Evolutionary conservation across 257 asterid species (phyloP).

Genomic region (Nicotiana tabacum): DNA sequence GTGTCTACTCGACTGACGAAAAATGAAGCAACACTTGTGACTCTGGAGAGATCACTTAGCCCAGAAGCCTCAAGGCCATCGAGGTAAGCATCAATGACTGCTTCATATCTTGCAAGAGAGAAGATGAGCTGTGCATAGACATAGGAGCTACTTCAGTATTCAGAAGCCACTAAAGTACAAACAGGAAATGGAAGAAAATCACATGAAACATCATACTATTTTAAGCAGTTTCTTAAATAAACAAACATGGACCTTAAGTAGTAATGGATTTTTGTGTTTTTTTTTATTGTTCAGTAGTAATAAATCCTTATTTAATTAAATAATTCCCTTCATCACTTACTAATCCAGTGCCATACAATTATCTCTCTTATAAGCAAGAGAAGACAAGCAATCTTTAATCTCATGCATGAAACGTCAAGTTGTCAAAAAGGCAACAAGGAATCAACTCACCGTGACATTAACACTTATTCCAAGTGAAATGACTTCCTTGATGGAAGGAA

Average conservation of each 20-base stretch:
- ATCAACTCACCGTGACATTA: conserved; percentile 82
- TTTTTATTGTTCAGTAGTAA: too few species aligned
- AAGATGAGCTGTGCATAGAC: conserved; percentile 72
- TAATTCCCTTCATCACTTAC: not conserved
- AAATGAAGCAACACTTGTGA: conserved; percentile 97
- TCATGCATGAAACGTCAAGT: not conserved
- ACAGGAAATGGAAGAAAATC: not conserved
- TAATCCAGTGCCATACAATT: not conserved
- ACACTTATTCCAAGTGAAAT: conserved; percentile 89
- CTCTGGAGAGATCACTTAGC: conserved; percentile 82
- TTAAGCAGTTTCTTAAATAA: too few species aligned
- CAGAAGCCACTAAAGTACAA: not conserved
- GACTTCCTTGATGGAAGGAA: conserved; percentile 97
- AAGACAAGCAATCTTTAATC: not conserved
- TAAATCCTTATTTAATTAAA: too few species aligned
- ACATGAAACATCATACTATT: not conserved
- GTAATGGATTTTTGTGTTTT: not conserved
- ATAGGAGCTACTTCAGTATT: conserved; percentile 21
- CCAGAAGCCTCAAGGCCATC: conserved; percentile 99
- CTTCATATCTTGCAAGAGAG: conserved; percentile 94
- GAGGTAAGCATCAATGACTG: conserved; percentile 96
- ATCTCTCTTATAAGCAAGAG: not conserved
- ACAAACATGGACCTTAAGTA: not conserved
- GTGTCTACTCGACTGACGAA: conserved; percentile 96
- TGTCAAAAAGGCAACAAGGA: not conserved